phyloP scores from a whole-genome alignment of 768 basidiomycete species.

The Coprinellus aureogranulatus region DNA sequence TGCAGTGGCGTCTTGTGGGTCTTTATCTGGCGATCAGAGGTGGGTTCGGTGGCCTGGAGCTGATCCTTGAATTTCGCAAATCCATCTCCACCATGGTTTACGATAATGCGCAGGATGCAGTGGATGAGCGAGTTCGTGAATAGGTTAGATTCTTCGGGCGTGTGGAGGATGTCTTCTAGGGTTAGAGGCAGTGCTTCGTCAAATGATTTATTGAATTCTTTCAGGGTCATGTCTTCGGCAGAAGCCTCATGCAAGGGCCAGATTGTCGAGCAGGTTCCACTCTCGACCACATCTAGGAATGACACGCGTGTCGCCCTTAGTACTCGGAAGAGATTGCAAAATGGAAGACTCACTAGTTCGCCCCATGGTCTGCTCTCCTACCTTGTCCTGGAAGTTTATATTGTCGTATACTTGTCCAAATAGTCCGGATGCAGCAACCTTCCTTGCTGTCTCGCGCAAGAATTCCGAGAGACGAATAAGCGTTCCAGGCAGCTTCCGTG shows the following conservation, averaged over 20 bases:
- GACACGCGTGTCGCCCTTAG: not conserved
- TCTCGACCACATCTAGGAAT: constrained; percentile 27
- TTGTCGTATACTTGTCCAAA: constrained; percentile 33
- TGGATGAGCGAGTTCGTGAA: constrained; percentile 19
- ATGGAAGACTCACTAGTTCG: constrained; percentile 18
- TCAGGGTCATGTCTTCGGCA: constrained; percentile 20
- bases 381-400: constrained; percentile 29
- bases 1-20: constrained; percentile 26
- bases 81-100: constrained; percentile 25
- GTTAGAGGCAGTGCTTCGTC: constrained; percentile 19
- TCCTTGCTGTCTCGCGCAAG: constrained; percentile 12
- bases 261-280: constrained; percentile 35
- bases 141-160: constrained; percentile 11
- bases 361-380: constrained; percentile 32
- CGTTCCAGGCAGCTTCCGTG: constrained; percentile 13
- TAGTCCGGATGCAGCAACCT: constrained; percentile 19
- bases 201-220: constrained; percentile 19
- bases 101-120: constrained; percentile 28
- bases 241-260: constrained; percentile 24
- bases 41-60: constrained; percentile 14
- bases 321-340: not conserved
- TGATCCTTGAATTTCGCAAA: constrained; percentile 24
- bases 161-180: constrained; percentile 25
- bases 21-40: constrained; percentile 21
- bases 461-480: constrained; percentile 22